phyloP scores from a whole-genome alignment of 805 yeast genomes.

The Ogataea degrootiae region DNA sequence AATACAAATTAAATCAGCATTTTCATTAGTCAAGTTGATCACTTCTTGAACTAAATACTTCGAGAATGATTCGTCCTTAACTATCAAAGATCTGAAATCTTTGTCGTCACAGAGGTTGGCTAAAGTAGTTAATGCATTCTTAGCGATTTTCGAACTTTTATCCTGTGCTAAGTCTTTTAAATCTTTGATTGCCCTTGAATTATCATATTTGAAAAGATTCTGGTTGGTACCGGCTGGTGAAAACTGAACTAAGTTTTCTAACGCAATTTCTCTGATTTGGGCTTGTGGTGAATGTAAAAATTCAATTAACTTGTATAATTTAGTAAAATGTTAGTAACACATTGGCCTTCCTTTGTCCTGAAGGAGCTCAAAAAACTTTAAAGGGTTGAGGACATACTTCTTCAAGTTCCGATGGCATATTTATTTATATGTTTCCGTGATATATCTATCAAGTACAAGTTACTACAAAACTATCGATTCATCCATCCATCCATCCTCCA shows the following conservation, averaged over 20 bases:
- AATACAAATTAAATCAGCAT: constrained; percentile 80
- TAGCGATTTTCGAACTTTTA: constrained; percentile 49
- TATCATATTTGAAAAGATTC: constrained; percentile 62
- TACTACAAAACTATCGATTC: too few relatives aligned
- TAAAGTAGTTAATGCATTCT: constrained; percentile 70
- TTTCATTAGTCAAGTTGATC: constrained; percentile 50
- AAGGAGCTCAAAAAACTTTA: neutral
- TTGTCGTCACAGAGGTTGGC: constrained; percentile 77
- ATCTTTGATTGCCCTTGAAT: constrained; percentile 67
- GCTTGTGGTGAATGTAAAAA: constrained; percentile 81
- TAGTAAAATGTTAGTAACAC: neutral
- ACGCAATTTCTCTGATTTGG: constrained; percentile 75
- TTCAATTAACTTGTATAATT: constrained; percentile 48
- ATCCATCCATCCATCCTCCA: too few relatives aligned
- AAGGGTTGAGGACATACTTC: constrained; percentile 31
- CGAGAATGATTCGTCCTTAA: constrained; percentile 55
- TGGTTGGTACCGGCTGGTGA: constrained; percentile 59
- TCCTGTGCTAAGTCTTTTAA: constrained; percentile 56
- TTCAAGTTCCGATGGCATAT: constrained; percentile 49
- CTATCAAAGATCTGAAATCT: constrained; percentile 58
- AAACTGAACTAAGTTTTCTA: constrained; percentile 77
- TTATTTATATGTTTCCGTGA: neutral
- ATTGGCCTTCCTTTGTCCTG: too few relatives aligned
- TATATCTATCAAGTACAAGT: too few relatives aligned
- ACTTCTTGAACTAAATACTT: constrained; percentile 45